These are phyloP conservation scores for Nitzschia putrida DNA, from an alignment of 108 stramenopile genomes.

Conservation along the genomic window DNA sequence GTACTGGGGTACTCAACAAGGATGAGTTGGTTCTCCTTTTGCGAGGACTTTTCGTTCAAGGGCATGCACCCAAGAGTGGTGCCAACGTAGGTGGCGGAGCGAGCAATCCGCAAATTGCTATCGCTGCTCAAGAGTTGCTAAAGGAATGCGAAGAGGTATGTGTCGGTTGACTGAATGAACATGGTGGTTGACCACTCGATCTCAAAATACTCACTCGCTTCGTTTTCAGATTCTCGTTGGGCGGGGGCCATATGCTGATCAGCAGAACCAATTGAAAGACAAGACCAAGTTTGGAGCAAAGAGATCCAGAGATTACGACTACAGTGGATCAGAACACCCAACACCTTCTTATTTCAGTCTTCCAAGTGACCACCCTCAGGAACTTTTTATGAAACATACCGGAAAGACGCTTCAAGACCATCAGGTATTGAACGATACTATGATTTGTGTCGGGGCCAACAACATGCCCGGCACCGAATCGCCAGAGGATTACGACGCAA, in stretches of 20 bases:
- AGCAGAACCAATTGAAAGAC: constrained; percentile 56
- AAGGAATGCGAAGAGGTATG: constrained; percentile 70
- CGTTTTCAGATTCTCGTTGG: constrained; percentile 52
- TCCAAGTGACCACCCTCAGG: constrained; percentile 65
- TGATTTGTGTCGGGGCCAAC: constrained; percentile 45
- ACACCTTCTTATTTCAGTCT: constrained; percentile 75
- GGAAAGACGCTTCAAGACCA: constrained; percentile 57
- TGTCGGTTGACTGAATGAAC: neutral
- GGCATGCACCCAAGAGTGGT: constrained; percentile 82
- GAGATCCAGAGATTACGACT: constrained; percentile 57
- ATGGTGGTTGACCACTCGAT: neutral
- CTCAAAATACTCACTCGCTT: neutral
- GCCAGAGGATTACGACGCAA: constrained; percentile 64
- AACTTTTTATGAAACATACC: constrained; percentile 46
- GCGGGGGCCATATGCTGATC: constrained; percentile 76
- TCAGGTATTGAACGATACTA: constrained; percentile 53
- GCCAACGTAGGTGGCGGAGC: constrained; percentile 55
- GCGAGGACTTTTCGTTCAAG: constrained; percentile 82
- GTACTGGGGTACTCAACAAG: constrained; percentile 80
- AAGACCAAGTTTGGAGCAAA: constrained; percentile 72
- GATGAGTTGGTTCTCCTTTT: constrained; percentile 89
- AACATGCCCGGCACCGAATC: constrained; percentile 29
- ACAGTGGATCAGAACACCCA: constrained; percentile 41
- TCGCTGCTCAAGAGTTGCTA: constrained; percentile 59
- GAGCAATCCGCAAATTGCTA: constrained; percentile 51